Evolutionary conservation across 2,329 filamentous ascomycete genomes (phyloP), one percentile per base, ranked within the genome.

Genomic region (Penicillium olsonii): DNA sequence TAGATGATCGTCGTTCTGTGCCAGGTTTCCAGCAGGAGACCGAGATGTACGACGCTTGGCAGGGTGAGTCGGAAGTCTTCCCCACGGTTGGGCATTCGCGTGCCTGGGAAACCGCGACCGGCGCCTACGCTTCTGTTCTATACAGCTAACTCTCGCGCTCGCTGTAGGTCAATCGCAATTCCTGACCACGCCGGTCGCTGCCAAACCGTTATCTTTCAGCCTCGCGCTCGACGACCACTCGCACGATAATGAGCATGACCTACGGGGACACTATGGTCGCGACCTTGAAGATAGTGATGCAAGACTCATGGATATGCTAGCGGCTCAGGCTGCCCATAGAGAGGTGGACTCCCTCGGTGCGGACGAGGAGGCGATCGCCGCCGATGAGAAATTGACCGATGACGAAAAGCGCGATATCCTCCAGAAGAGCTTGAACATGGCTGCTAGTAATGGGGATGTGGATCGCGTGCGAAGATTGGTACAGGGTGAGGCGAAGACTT

Each of bases 41-140:
- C 34, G 94, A 97, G 78, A 90, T 96, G 76, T 99, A 97, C 71
- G 94, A 99, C 81, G 94, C 90, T 61, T 99, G 94, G 94, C 91
- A 97, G 85, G 92, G 92, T 87, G 70, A 68, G 78, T 54, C 39
- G 40, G 39, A 44, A 26, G 42, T 48, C 20, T 24, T 33, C 22
- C 46, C 34, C 45, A 47, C 14, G 17, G 17, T 34, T 42, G 40
- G 38, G 45, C 37, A 37, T 29, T 35, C 33, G 33, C 33, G 33
- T 35, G 15, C 33, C 18, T 10, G 20, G n/a, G 22, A 24, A 33
- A 15, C 20, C 7, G 12, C 29, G n/a, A 7, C 29, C 12, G 29
- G 29, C 7, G 6, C n/a, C n/a, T 6, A n/a, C 12, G 12, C 2
- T n/a, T 7, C 12, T n/a, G n/a, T 11, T 14, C 29, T 31, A n/a